Conservation (phyloP, 345 rosid genomes). For the Corchorus capsularis region DNA sequence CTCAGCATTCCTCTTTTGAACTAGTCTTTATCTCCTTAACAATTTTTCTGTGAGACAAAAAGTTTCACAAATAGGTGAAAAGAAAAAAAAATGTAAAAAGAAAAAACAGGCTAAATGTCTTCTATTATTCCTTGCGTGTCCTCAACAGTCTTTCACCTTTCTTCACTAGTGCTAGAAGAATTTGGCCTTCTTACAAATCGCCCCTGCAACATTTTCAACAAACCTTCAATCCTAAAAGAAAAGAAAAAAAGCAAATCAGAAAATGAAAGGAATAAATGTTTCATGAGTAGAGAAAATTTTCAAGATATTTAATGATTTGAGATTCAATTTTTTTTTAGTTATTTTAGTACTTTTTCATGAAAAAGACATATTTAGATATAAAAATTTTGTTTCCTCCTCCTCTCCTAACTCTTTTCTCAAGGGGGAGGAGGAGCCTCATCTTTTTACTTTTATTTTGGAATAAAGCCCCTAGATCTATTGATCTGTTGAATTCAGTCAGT, state of each 20-base stretch:
- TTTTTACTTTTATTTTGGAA: no score
- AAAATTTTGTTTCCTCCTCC: no score
- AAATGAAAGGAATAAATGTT: not conserved
- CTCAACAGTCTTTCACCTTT: conserved; percentile 7
- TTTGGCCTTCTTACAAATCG: conserved; percentile 56
- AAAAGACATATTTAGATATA: not conserved
- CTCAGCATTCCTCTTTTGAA: not conserved
- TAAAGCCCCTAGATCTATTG: no score
- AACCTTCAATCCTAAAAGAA: not conserved
- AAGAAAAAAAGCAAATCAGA: not conserved
- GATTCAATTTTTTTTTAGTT: not conserved
- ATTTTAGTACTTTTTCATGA: not conserved
- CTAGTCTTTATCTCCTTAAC: conserved; percentile 21
- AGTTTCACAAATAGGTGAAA: not conserved
- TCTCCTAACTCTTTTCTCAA: no score
- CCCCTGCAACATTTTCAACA: conserved; percentile 41
- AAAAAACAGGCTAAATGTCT: not conserved
- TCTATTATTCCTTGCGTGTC: conserved; percentile 18
- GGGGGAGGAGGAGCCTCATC: no score
- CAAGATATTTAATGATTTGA: not conserved
- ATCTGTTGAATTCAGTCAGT: no score
- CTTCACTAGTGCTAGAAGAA: conserved; percentile 26
- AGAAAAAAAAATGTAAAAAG: not conserved
- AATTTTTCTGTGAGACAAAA: not conserved
- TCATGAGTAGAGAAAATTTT: not conserved